A percentile compares a stretch with the other conserved stretches of the same genome.
These are phyloP conservation scores for Boletus tomentosulus DNA, from an alignment of 768 basidiomycete species.

Conservation along the genomic window DNA sequence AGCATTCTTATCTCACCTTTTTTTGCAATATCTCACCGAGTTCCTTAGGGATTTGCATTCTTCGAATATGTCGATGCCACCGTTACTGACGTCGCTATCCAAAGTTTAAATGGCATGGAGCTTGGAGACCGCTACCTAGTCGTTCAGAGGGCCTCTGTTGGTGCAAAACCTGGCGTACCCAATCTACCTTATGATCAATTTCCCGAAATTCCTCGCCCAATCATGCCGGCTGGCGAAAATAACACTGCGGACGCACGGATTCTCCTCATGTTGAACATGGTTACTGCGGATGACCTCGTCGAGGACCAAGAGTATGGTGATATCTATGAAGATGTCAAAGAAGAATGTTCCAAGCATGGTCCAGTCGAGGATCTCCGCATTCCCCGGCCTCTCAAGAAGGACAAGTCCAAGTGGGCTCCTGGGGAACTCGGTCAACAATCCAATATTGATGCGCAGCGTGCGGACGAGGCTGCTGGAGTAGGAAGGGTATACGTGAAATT, in stretches of 20 bases:
- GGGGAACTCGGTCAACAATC: constrained; percentile 59
- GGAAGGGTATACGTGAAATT: constrained; percentile 97
- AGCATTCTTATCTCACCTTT: constrained; percentile 6
- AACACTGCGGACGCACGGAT: constrained; percentile 66
- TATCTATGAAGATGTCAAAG: constrained; percentile 90
- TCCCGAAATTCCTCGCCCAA: constrained; percentile 81
- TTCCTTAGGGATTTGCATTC: constrained; percentile 89
- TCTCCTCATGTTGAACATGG: constrained; percentile 98
- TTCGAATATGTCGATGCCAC: constrained; percentile 91
- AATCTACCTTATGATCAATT: constrained; percentile 75
- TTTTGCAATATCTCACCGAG: not conserved
- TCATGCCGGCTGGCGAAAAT: constrained; percentile 79
- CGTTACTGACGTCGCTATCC: constrained; percentile 94
- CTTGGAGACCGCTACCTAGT: constrained; percentile 93
- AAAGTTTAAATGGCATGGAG: constrained; percentile 96
- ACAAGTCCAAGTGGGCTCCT: constrained; percentile 71
- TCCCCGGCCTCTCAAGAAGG: constrained; percentile 84
- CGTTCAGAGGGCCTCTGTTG: constrained; percentile 94
- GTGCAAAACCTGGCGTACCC: constrained; percentile 70
- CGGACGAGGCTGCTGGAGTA: constrained; percentile 88
- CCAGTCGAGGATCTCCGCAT: constrained; percentile 80
- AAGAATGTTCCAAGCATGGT: constrained; percentile 83
- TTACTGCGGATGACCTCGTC: constrained; percentile 84
- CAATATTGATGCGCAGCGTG: constrained; percentile 61
- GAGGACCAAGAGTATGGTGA: constrained; percentile 93